phyloP scores from a whole-genome alignment of 192 early-diverging fungal genomes.

The Gryganskiella cystojenkinii region DNA sequence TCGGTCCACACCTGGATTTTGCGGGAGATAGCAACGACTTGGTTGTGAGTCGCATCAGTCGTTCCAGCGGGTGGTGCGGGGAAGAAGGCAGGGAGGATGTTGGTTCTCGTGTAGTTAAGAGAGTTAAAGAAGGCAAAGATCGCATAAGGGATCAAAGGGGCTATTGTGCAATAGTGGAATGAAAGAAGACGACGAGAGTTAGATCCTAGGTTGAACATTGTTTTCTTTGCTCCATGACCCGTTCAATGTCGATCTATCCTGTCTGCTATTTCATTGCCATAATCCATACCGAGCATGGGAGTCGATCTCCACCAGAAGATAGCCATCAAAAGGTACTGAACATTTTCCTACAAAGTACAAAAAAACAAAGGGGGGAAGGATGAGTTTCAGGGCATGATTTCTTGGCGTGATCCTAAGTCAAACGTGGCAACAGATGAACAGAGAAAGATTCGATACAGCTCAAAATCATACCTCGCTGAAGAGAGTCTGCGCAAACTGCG shows the following conservation, averaged over 20 bases:
- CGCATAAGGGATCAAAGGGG: conserved; percentile 76
- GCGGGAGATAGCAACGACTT: conserved; percentile 56
- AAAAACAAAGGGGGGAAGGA: neutral
- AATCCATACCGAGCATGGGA: conserved; percentile 73
- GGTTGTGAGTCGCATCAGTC: conserved; percentile 33
- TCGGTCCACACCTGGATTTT: conserved; percentile 63
- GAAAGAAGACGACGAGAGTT: neutral
- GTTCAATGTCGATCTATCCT: neutral
- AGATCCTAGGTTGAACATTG: neutral
- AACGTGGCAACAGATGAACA: neutral
- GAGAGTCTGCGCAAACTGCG: conserved; percentile 66
- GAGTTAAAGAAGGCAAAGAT: conserved; percentile 84
- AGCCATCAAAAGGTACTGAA: conserved; percentile 77
- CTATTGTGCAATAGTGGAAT: conserved; percentile 51
- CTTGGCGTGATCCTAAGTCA: no score
- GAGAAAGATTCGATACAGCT: no score
- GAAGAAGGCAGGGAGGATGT: conserved; percentile 75
- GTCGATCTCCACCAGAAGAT: conserved; percentile 74
- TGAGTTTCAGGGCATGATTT: no score
- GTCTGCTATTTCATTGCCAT: neutral
- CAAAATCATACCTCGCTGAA: conserved; percentile 56
- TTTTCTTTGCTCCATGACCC: no score
- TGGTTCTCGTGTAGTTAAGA: conserved; percentile 75
- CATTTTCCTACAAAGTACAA: conserved; percentile 72
- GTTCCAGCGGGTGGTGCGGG: conserved; percentile 51